Conservation (phyloP, 192 early-diverging fungal species). For the Mortierella alpina region DNA sequence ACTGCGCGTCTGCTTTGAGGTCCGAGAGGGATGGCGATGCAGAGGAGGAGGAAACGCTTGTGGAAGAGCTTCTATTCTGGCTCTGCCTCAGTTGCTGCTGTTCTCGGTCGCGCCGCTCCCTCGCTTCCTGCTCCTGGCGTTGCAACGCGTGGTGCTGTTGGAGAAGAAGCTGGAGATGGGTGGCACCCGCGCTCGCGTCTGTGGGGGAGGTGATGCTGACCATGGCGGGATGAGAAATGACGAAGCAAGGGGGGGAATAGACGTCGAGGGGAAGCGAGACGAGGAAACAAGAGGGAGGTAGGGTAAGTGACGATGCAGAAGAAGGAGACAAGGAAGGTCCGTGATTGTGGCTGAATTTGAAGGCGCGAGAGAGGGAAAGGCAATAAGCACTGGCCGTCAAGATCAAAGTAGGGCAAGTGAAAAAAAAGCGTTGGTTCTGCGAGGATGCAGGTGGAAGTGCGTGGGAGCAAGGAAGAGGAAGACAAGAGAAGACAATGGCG, state of each 20-base stretch:
- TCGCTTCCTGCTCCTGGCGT: constrained; percentile 28
- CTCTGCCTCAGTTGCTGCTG: constrained; percentile 3
- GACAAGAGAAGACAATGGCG: not conserved
- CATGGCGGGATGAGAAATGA: constrained; percentile 3
- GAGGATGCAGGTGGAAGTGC: too few relatives aligned
- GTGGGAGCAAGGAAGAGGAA: not conserved
- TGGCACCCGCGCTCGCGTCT: not conserved
- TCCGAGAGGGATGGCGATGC: not conserved
- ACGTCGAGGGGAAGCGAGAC: not conserved
- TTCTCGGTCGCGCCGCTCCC: constrained; percentile 22
- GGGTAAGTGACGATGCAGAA: too few relatives aligned
- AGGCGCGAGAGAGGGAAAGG: not conserved
- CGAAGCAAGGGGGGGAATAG: not conserved
- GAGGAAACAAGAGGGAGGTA: not conserved
- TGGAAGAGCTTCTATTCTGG: not conserved
- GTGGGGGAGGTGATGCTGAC: not conserved
- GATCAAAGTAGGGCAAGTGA: too few relatives aligned
- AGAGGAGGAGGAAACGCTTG: constrained; percentile 1
- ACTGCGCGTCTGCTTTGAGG: constrained; percentile 44
- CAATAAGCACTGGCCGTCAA: not conserved
- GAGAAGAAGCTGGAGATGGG: constrained; percentile 45
- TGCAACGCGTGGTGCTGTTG: constrained; percentile 49
- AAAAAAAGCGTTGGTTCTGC: too few relatives aligned
- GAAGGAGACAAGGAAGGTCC: too few relatives aligned
- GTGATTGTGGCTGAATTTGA: not conserved